Conservation (phyloP, 768 basidiomycete species). For the Leccinum rimulosum region DNA sequence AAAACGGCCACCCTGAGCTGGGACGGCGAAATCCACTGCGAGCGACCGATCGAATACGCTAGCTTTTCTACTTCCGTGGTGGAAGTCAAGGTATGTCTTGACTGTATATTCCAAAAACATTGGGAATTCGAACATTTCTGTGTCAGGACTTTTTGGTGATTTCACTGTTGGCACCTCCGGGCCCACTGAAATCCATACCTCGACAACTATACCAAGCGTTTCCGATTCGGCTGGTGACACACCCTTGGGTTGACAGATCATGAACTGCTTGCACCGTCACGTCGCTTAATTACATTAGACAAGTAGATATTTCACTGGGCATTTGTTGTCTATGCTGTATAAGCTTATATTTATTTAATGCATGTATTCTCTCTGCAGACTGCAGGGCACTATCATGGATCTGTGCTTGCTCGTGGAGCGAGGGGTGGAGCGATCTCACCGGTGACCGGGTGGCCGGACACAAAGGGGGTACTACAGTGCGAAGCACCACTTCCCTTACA, state of each 20-base stretch:
- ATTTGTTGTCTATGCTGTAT: conserved; percentile 3
- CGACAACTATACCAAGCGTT: conserved; percentile 45
- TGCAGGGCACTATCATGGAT: too few relatives aligned
- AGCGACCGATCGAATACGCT: conserved; percentile 39
- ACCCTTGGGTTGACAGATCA: conserved; percentile 42
- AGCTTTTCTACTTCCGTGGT: conserved; percentile 51
- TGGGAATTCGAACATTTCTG: not conserved
- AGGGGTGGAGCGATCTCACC: not conserved
- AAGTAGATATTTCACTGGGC: not conserved
- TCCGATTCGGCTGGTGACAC: conserved; percentile 62
- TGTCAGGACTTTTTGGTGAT: conserved; percentile 60
- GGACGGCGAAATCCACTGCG: conserved; percentile 53
- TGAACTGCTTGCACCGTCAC: conserved; percentile 10
- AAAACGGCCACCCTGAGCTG: conserved; percentile 50
- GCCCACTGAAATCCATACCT: conserved; percentile 33
- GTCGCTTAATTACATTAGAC: conserved; percentile 21
- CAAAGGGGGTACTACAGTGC: not conserved
- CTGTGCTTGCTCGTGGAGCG: not conserved
- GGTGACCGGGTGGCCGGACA: not conserved
- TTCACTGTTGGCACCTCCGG: conserved; percentile 40
- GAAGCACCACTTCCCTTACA: too few relatives aligned
- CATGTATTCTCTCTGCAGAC: conserved; percentile 6
- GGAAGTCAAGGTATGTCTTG: conserved; percentile 45
- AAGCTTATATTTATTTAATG: conserved; percentile 11
- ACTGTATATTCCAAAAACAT: not conserved